A percentile compares a stretch with the other conserved stretches of the same genome.
phyloP scores from a whole-genome alignment of 2,329 filamentous ascomycete genomes.

The Zalaria sp. region DNA sequence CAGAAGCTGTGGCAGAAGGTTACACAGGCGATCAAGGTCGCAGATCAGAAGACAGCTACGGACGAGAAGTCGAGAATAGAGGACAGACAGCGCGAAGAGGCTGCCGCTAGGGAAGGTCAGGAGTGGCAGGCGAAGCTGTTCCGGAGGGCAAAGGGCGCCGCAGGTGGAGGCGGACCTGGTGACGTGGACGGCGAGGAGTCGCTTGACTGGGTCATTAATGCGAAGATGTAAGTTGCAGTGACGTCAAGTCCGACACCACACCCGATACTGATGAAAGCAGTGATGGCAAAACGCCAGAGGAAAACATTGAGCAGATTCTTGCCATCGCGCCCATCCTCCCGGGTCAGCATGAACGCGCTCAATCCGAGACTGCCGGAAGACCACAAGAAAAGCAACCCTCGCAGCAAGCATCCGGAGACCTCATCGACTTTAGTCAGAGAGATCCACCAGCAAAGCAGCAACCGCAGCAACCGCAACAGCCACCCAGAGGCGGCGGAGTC shows the following conservation, averaged over 20 bases:
- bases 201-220: constrained; percentile 89
- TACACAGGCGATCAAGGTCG: constrained; percentile 64
- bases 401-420: constrained; percentile 19
- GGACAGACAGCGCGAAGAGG: constrained; percentile 80
- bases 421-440: constrained; percentile 45
- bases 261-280: constrained; percentile 22
- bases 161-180: constrained; percentile 39
- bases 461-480: constrained; percentile 4
- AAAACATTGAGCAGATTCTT: constrained; percentile 63
- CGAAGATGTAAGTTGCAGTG: constrained; percentile 51
- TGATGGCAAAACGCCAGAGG: constrained; percentile 51
- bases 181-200: constrained; percentile 71
- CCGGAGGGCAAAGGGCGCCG: constrained; percentile 55
- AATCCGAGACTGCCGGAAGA: background rate
- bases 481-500: constrained; percentile 2
- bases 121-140: constrained; percentile 84
- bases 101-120: constrained; percentile 62
- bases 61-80: constrained; percentile 96
- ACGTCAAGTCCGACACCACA: constrained; percentile 6
- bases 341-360: constrained; percentile 49
- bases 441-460: constrained; percentile 13
- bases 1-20: constrained; percentile 77
- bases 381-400: background rate
- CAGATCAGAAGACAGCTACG: constrained; percentile 79
- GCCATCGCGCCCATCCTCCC: constrained; percentile 72